A percentile compares a stretch with the other conserved stretches of the same genome.
These are phyloP conservation scores for Dictyostelium discoideum DNA, from an alignment of 78 protist genomes.

Conservation along the genomic window DNA sequence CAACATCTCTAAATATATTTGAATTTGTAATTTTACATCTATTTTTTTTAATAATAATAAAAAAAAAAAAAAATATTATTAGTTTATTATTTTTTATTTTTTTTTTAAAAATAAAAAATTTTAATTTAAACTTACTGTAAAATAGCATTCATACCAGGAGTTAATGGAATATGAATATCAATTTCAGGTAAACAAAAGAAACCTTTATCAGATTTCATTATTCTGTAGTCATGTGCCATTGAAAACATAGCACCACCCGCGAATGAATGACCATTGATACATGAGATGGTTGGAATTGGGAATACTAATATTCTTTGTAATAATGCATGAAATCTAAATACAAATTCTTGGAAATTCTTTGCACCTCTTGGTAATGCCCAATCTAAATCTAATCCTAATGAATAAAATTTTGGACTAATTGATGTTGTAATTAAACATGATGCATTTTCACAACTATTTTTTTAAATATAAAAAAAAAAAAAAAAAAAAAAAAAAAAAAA, in stretches of 20 bases:
- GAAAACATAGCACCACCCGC: constrained; percentile 83
- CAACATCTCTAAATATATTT: constrained; percentile 43
- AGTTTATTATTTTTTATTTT: no score
- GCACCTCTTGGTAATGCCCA: constrained; percentile 21
- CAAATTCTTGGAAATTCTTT: not conserved
- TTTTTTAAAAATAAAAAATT: not conserved
- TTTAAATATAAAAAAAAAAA: not conserved
- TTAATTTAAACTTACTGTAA: constrained; percentile 35
- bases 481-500: not conserved
- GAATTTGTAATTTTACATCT: constrained; percentile 47
- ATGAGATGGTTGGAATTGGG: constrained; percentile 68
- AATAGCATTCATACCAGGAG: constrained; percentile 76
- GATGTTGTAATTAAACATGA: constrained; percentile 63
- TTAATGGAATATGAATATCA: constrained; percentile 69
- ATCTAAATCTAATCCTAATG: constrained; percentile 77
- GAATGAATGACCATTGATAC: constrained; percentile 62
- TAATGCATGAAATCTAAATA: constrained; percentile 31
- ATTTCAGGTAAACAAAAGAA: constrained; percentile 77
- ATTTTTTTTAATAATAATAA: no score
- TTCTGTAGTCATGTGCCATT: constrained; percentile 40
- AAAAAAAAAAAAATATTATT: no score
- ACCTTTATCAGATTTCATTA: constrained; percentile 68
- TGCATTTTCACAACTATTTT: constrained; percentile 51
- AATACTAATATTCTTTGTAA: constrained; percentile 30
- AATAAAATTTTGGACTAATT: constrained; percentile 49